phyloP scores from a whole-genome alignment of 2,329 filamentous ascomycete genomes.

The Stylonectria norvegica region DNA sequence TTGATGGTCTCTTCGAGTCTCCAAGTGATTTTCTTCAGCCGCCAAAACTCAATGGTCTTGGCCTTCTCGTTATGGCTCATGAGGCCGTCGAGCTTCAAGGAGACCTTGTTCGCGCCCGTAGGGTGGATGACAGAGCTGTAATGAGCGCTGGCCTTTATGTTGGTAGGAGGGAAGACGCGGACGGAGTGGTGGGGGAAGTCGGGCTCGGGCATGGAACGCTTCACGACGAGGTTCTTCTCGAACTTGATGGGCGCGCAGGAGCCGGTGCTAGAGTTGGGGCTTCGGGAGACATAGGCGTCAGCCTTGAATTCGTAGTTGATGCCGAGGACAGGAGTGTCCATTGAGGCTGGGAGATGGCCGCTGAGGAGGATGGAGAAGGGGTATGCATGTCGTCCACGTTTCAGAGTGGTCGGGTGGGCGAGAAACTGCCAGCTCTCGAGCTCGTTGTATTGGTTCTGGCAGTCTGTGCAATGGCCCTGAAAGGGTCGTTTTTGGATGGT shows the following conservation, averaged over 20 bases:
- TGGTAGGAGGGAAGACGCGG: constrained; percentile 93
- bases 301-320: constrained; percentile 79
- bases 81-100: constrained; percentile 82
- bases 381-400: constrained; percentile 65
- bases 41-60: constrained; percentile 77
- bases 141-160: constrained; percentile 81
- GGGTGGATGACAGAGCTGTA: constrained; percentile 83
- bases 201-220: constrained; percentile 70
- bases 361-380: constrained; percentile 86
- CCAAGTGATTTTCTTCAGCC: constrained; percentile 88
- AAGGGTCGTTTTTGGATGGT: constrained; percentile 80
- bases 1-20: constrained; percentile 84
- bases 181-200: constrained; percentile 83
- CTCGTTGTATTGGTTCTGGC: constrained; percentile 67
- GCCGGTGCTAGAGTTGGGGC: constrained; percentile 38
- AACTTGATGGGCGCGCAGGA: constrained; percentile 56
- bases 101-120: constrained; percentile 74
- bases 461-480: constrained; percentile 72
- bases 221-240: constrained; percentile 66
- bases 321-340: constrained; percentile 67
- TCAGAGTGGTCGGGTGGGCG: constrained; percentile 49
- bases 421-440: constrained; percentile 79
- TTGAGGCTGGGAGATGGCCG: constrained; percentile 80
- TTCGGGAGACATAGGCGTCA: constrained; percentile 57
- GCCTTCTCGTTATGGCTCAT: constrained; percentile 65